Evolutionary conservation across 2,329 filamentous ascomycete species (phyloP).

Genomic region (Pseudopyricularia cyperi): DNA sequence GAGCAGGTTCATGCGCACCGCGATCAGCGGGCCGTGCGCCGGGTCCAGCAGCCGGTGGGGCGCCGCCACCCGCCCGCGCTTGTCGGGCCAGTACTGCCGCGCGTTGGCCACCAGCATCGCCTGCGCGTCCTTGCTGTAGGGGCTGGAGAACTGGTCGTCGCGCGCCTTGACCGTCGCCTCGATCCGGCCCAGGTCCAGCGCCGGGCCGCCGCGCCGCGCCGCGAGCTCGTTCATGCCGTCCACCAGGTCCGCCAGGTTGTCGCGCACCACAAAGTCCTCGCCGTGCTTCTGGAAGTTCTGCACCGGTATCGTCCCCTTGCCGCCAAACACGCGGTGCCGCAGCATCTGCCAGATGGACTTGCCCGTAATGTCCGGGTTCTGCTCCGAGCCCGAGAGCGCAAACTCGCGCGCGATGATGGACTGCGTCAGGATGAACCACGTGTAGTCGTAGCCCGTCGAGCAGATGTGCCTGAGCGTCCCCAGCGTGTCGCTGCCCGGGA

Average conservation of each 20-base stretch:
- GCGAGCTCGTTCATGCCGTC: constrained; percentile 45
- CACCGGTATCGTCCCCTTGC: constrained; percentile 38
- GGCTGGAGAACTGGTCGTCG: constrained; percentile 42
- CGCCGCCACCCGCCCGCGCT: constrained; percentile 32
- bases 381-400: constrained; percentile 48
- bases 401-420: constrained; percentile 49
- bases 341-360: constrained; percentile 43
- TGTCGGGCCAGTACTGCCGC: constrained; percentile 41
- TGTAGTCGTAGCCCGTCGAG: constrained; percentile 47
- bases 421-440: constrained; percentile 48
- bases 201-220: constrained; percentile 27
- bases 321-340: constrained; percentile 33
- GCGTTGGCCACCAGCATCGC: constrained; percentile 48
- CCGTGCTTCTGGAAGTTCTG: constrained; percentile 47
- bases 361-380: constrained; percentile 46
- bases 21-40: constrained; percentile 44
- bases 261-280: constrained; percentile 44
- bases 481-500: constrained; percentile 43
- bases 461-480: constrained; percentile 46
- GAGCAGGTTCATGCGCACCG: constrained; percentile 45
- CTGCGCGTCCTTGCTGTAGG: constrained; percentile 47
- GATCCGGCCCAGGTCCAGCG: constrained; percentile 30
- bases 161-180: constrained; percentile 35
- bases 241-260: constrained; percentile 41
- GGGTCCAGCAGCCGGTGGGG: constrained; percentile 41